Evolutionary conservation across 768 basidiomycete genomes (phyloP).

Genomic region (Tulasnella sp.): DNA sequence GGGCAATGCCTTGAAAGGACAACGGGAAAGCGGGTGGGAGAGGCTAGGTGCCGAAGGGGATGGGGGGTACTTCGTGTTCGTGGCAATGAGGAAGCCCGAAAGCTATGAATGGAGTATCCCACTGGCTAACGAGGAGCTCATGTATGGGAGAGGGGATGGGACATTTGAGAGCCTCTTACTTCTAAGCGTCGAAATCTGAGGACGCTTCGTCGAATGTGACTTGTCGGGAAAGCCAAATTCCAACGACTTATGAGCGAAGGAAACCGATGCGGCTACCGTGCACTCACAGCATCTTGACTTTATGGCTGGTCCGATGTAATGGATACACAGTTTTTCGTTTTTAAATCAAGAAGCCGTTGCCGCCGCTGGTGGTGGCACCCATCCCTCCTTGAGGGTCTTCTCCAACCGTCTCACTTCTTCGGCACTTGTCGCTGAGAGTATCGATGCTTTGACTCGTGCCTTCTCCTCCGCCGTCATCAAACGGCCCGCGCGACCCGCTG

Average conservation of each 20-base stretch:
- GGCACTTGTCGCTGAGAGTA: constrained; percentile 80
- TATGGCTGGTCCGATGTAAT: constrained; percentile 12
- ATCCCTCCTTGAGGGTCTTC: constrained; percentile 73
- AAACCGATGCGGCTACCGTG: too few species aligned
- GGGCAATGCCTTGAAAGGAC: neutral
- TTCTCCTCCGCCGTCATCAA: constrained; percentile 88
- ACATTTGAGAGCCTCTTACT: constrained; percentile 56
- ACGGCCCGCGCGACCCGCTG: constrained; percentile 53
- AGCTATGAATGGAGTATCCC: constrained; percentile 51
- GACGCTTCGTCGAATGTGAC: too few species aligned
- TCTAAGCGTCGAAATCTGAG: neutral
- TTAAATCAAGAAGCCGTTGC: neutral
- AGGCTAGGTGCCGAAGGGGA: constrained; percentile 17
- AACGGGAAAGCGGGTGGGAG: constrained; percentile 28
- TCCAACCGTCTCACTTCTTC: constrained; percentile 81
- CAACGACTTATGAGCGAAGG: neutral
- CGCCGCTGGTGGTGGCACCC: constrained; percentile 40
- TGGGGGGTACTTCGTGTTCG: constrained; percentile 43
- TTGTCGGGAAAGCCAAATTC: too few species aligned
- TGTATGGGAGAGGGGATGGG: constrained; percentile 53
- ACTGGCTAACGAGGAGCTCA: constrained; percentile 39
- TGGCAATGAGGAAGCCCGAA: constrained; percentile 44
- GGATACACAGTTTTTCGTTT: constrained; percentile 2
- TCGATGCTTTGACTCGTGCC: constrained; percentile 75
- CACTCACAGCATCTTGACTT: too few species aligned